Evolutionary conservation across 23 red algal genomes (phyloP), one percentile per base, ranked within the genome.

Genomic region (Cyanidium caldarium): DNA sequence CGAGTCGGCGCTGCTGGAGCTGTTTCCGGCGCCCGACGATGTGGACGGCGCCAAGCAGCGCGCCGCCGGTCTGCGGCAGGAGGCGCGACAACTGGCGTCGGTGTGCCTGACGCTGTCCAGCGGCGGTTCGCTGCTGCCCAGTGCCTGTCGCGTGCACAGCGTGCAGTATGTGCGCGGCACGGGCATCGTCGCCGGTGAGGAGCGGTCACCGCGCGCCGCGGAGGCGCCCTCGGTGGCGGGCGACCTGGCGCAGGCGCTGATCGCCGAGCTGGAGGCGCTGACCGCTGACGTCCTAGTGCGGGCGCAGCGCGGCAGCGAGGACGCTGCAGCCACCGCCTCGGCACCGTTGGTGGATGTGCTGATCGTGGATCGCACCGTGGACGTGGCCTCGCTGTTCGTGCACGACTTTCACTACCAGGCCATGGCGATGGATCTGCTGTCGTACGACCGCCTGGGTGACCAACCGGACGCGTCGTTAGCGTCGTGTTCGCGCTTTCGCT

Each of bases 401-500:
- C 51, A 61, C 51, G 51, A 61, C 23, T 61, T 61, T 28, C 51
- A 61, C 51, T 61, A 61, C 51, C n/a, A 5, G 7, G 51, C 51
- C 7, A 61, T 61, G 51, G 51, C 51, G 13, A 61, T 61, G 51
- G 51, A 61, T 28, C 51, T 61, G 7, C 31, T 16, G n/a, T n/a
- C n/a, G n/a, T n/a, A n/a, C n/a, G n/a, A n/a, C n/a, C n/a, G n/a
- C n/a, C n/a, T n/a, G n/a, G n/a, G n/a, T n/a, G n/a, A n/a, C n/a
- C n/a, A n/a, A n/a, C n/a, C n/a, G n/a, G 51, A 61, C n/a, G 51
- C 10, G 31, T 61, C 51, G 13, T 5, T 14, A 28, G 7, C 7
- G 7, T 16, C 51, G 7, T 61, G 51, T 25, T 16, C 51, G 7
- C 51, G 51, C 13, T 7, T 61, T 25, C 51, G 51, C 23, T 10